Evolutionary conservation across 228 moss, liverwort and hornwort genomes (phyloP).

Genomic region (Sphagnum magellanicum): DNA sequence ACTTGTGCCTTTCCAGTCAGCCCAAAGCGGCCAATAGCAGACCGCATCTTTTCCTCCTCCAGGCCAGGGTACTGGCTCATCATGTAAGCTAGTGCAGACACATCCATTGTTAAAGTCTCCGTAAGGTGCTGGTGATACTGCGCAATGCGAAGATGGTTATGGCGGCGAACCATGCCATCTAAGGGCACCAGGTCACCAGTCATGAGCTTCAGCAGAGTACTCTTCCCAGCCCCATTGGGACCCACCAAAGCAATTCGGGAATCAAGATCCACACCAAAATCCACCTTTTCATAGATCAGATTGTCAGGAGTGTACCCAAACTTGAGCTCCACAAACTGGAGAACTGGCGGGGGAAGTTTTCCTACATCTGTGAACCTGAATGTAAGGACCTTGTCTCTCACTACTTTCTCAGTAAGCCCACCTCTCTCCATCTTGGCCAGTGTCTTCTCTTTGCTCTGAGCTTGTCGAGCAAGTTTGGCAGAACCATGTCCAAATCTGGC

Average conservation of each 20-base stretch:
- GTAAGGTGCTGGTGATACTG: conserved; percentile 95
- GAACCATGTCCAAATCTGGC: conserved; percentile 97
- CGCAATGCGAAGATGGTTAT: conserved; percentile 93
- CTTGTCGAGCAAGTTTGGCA: conserved; percentile 93
- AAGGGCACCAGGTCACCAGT: conserved; percentile 82
- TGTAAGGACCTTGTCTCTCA: conserved; percentile 75
- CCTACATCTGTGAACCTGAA: conserved; percentile 98
- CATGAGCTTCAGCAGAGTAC: conserved; percentile 89
- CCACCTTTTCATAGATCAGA: conserved; percentile 73
- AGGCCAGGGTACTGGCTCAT: conserved; percentile 78
- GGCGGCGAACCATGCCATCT: conserved; percentile 97
- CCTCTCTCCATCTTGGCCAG: conserved; percentile 98
- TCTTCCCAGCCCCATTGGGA: conserved; percentile 94
- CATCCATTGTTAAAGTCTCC: conserved; percentile 52
- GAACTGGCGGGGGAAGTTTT: conserved; percentile 90
- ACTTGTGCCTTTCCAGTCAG: conserved; percentile 84
- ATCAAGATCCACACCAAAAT: conserved; percentile 93
- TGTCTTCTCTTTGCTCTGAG: conserved; percentile 97
- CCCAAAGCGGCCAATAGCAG: conserved; percentile 83
- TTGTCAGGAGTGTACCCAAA: conserved; percentile 71
- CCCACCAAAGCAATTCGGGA: conserved; percentile 92
- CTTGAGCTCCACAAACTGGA: conserved; percentile 81
- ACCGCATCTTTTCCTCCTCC: conserved; percentile 92
- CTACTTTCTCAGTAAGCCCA: conserved; percentile 93
- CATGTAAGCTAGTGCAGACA: conserved; percentile 84